Base-by-base conservation (phyloP, 352 stramenopile species). In the Pseudoperonospora humuli region DNA sequence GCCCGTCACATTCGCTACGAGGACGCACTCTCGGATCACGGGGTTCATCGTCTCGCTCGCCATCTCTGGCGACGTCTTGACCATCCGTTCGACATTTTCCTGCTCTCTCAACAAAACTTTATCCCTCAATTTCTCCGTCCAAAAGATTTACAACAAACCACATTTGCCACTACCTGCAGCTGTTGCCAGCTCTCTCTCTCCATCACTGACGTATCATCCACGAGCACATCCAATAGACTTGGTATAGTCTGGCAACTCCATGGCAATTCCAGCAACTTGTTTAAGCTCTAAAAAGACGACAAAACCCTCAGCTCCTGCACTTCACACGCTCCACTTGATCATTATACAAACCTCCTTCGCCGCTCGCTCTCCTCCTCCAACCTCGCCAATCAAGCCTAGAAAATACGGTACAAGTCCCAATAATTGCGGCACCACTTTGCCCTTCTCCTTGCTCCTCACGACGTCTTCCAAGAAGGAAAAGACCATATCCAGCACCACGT, bases 391-490 rank as follows among this genome's bases (percentile, higher is more conserved):
- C 37, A 87, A 59, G 5, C 63, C 58, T 20, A 85, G 25, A 9
- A 88, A 61, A 19, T 70, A 64, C 3, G 74, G 71, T 13, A 86
- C 60, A 3, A 89, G 61, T 7, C 67, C 66, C 9, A 92, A 61
- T 24, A 89, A 39, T 41, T 81, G 73, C 4, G 76, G 60, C 18
- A 92, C 54, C 26, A 63, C 51, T 42, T 79, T 84, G 7, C 32
- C 19, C 15, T 44, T 53, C 7, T 14, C 17, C 2, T 19, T 23
- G 15, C 37, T 33, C 7, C 17, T 25, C 20, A 86, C 57, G 7
- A 68, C 49, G 19, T 85, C 70, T 4, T 51, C 44, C 21, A 91
- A 39, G 19, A 86, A 72, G 25, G 65, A 60, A 28, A 83, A 72
- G 5, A 77, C 37, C 13, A 78, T 65, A 14, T 82, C 58, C 39